phyloP scores from a whole-genome alignment of 306 rosid genomes.

The Cajanus cajan region DNA sequence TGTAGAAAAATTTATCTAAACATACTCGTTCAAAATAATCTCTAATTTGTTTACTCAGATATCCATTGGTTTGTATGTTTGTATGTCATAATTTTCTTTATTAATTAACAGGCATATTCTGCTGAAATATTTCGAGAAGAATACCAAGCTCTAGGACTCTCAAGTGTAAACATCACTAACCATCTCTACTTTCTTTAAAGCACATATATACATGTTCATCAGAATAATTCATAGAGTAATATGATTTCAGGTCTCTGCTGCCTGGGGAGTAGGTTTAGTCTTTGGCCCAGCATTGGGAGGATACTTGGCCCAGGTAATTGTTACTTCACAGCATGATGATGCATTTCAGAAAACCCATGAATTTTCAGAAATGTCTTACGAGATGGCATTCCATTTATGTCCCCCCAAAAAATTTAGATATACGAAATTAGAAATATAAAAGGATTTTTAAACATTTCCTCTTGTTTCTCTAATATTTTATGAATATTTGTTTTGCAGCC shows the following conservation, averaged over 20 bases:
- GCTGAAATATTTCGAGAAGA: conserved; percentile 69
- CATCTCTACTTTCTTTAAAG: neutral
- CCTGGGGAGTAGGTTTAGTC: conserved; percentile 78
- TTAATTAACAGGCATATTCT: conserved; percentile 77
- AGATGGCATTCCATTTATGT: too few relatives aligned
- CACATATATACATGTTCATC: neutral
- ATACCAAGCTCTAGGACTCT: conserved; percentile 73
- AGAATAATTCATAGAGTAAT: conserved; percentile 6
- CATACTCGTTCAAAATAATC: neutral
- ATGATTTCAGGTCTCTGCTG: conserved; percentile 58
- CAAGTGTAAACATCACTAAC: conserved; percentile 58
- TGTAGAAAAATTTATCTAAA: too few relatives aligned
- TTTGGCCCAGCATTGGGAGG: conserved; percentile 95
- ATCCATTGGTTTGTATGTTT: too few relatives aligned
- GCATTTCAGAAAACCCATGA: too few relatives aligned
- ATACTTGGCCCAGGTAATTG: conserved; percentile 86
- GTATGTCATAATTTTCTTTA: too few relatives aligned
- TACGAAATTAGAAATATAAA: too few relatives aligned
- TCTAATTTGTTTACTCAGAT: too few relatives aligned
- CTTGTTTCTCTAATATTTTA: neutral
- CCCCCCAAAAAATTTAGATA: too few relatives aligned
- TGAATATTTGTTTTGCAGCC: conserved; percentile 49
- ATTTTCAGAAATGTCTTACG: too few relatives aligned
- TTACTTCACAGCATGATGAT: too few relatives aligned
- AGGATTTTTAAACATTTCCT: neutral